Conservation (phyloP, 2,329 filamentous ascomycete species). For the Emydomyces testavorans region DNA sequence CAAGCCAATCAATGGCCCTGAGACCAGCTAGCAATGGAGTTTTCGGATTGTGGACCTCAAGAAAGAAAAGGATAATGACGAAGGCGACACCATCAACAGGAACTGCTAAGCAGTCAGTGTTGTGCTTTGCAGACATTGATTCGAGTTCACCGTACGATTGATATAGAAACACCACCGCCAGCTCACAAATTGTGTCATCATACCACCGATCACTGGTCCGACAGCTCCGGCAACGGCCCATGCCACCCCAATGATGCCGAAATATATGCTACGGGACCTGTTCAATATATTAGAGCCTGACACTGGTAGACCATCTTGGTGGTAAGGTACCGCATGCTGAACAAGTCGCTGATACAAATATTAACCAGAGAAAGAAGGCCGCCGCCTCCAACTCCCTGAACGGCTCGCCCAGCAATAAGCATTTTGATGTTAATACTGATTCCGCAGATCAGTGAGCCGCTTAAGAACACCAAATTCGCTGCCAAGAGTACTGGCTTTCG, state of each 20-base stretch:
- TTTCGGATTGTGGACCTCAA: slow-evolving; percentile 50
- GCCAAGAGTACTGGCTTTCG: slow-evolving; percentile 51
- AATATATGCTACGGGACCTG: slow-evolving; percentile 44
- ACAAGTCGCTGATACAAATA: slow-evolving; percentile 53
- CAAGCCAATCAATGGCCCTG: slow-evolving; percentile 53
- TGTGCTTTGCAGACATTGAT: background rate
- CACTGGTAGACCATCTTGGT: background rate
- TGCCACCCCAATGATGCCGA: slow-evolving; percentile 34
- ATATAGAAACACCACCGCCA: slow-evolving; percentile 54
- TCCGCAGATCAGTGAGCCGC: slow-evolving; percentile 51
- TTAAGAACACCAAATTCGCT: slow-evolving; percentile 51
- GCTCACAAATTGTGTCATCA: slow-evolving; percentile 40
- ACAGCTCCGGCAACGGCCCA: slow-evolving; percentile 37
- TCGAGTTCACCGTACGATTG: slow-evolving; percentile 37
- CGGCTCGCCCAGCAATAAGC: slow-evolving; percentile 49
- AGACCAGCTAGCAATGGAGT: slow-evolving; percentile 47
- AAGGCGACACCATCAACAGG: slow-evolving; percentile 47
- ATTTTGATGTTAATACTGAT: slow-evolving; percentile 48
- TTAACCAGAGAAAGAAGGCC: slow-evolving; percentile 54
- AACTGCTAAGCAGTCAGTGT: slow-evolving; percentile 26
- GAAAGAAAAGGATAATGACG: slow-evolving; percentile 47
- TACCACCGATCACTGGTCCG: slow-evolving; percentile 23
- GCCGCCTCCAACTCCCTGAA: slow-evolving; percentile 54
- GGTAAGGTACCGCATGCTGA: slow-evolving; percentile 42
- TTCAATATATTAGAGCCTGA: slow-evolving; percentile 45